A percentile compares a stretch with the other conserved stretches of the same genome.
phyloP scores from a whole-genome alignment of 106 monocot genomes.

The Acorus calamus region DNA sequence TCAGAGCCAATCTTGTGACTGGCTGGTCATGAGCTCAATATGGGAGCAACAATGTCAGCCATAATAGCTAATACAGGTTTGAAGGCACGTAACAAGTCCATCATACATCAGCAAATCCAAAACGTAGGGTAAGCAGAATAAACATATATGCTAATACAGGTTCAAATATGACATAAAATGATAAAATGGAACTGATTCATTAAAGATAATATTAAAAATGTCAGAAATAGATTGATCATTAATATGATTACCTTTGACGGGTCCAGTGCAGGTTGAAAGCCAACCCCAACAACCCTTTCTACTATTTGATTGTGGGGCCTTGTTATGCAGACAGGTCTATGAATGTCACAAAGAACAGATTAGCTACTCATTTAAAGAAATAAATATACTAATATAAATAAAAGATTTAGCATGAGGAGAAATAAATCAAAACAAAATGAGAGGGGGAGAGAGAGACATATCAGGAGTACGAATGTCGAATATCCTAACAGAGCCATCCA shows the following conservation, averaged over 20 bases:
- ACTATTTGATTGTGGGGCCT: constrained; percentile 58
- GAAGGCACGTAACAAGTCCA: too few species aligned
- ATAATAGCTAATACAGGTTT: too few species aligned
- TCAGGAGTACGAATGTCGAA: constrained; percentile 80
- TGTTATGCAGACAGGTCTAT: constrained; percentile 54
- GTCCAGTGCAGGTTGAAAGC: constrained; percentile 90
- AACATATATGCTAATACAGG: too few species aligned
- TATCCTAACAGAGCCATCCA: constrained; percentile 73
- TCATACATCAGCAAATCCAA: too few species aligned
- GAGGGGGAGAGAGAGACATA: constrained; percentile 18
- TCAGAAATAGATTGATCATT: background rate
- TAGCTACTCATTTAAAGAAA: background rate
- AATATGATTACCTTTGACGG: constrained; percentile 51
- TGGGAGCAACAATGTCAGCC: too few species aligned
- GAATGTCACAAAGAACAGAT: background rate
- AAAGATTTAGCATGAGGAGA: background rate
- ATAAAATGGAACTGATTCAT: too few species aligned
- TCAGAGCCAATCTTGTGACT: too few species aligned
- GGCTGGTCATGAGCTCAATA: too few species aligned
- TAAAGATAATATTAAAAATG: too few species aligned
- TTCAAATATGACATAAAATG: too few species aligned
- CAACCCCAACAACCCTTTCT: constrained; percentile 84
- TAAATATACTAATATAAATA: too few species aligned
- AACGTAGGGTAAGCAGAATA: too few species aligned
- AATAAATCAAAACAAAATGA: constrained; percentile 12